Evolutionary conservation across 495 filamentous ascomycete species (phyloP), one percentile per base, ranked within the genome.

Genomic region (Cercophora sp.): DNA sequence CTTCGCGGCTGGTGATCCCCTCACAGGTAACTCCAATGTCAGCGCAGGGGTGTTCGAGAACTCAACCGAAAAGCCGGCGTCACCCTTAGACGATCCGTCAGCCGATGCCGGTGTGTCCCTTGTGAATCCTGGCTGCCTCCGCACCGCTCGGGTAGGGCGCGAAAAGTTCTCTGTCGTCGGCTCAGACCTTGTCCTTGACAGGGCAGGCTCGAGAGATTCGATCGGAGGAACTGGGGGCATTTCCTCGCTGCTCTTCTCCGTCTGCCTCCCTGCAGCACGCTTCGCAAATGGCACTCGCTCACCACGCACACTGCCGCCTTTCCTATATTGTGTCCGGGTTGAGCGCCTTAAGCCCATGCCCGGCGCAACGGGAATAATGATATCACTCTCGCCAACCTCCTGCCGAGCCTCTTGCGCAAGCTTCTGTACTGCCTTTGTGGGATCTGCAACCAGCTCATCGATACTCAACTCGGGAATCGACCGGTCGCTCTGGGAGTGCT

Each of bases 261-360:
- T 60, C 48, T 80, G 78, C 26, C 65, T 68, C 31, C 67, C 60
- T 3, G 77, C 82, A 34, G 82, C 73, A 48, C 93, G 77, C 67
- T 88, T 93, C 0, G 89, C 85, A 56, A 89, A 87, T 22, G 86
- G 84, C 4, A 63, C 59, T 11, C 66, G 60, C 5, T 73, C 71
- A 1, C 69, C 70, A 6, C 69, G 70, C 16, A 75, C 67, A 72
- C 91, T 96, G 51, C 91, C 93, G 47, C 88, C 71, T 52, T 78
- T 87, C 61, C 89, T 77, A 62, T 98, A 98, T 24, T 89, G 90
- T 13, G 93, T 99, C 31, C 89, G 81, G 13, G 90, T 99, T 31
- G 94, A 95, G 48, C 93, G 80, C 55, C 90, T 81, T 45, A 99
- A 77, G 15, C 89, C 86, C 62, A 84, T 83, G 4, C 88, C 87